Conservation (phyloP, 2,329 filamentous ascomycete species). For the Aspergillus aculeatus region DNA sequence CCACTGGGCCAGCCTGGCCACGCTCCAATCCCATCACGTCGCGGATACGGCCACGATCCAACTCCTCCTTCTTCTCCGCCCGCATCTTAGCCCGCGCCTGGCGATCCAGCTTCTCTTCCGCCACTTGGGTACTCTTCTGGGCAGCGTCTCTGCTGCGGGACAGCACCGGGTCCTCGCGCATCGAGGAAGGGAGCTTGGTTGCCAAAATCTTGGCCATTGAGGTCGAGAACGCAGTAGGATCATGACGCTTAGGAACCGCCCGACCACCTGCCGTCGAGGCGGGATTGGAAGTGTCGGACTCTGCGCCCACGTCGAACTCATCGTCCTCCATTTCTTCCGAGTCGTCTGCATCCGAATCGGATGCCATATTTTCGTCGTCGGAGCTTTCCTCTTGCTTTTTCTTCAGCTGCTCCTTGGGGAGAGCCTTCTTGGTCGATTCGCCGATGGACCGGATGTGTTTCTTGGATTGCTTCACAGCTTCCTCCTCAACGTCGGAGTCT, state of each 20-base stretch:
- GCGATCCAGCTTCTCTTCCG: constrained; percentile 74
- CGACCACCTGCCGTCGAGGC: constrained; percentile 43
- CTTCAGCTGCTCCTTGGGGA: constrained; percentile 5
- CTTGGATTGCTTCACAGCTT: constrained; percentile 20
- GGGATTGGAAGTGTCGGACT: constrained; percentile 43
- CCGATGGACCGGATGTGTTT: constrained; percentile 22
- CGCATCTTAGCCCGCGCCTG: constrained; percentile 77
- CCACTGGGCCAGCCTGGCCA: constrained; percentile 51
- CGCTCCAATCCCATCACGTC: constrained; percentile 72
- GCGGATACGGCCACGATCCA: constrained; percentile 83
- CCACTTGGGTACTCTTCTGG: constrained; percentile 68
- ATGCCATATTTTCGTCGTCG: constrained; percentile 17
- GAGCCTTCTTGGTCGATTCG: constrained; percentile 16
- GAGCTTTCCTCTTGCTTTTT: constrained; percentile 17
- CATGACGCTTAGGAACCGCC: constrained; percentile 70
- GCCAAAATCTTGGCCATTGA: constrained; percentile 91
- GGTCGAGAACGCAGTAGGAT: constrained; percentile 85
- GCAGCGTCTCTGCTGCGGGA: constrained; percentile 75
- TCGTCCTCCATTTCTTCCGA: constrained; percentile 27
- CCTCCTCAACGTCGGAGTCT: constrained; percentile 44
- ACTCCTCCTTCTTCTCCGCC: constrained; percentile 72
- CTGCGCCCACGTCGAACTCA: constrained; percentile 31
- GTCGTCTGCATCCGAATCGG: constrained; percentile 21
- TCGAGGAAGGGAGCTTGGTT: constrained; percentile 79
- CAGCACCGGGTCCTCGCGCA: constrained; percentile 86